Base-by-base conservation (phyloP, 1,139 yeast species). In the Casaregolazyma suthepensis region DNA sequence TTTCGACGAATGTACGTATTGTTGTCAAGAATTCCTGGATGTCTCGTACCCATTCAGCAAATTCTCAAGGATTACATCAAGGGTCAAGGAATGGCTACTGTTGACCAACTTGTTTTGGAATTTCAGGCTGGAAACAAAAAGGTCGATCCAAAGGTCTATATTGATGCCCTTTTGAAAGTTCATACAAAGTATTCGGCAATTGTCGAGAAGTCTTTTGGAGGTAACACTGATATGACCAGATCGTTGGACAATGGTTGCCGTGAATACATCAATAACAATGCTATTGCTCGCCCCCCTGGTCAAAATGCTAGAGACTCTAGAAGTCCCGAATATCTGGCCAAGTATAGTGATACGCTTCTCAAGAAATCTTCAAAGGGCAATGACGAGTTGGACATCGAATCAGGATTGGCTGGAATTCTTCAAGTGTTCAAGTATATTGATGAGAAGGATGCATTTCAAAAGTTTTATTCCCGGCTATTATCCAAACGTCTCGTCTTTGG, bases 361-460 rank as follows among this genome's bases (percentile, higher is more conserved):
- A 88, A 84, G 67, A 87, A 84, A 64, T 81, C 85, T 43, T 79
- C 84, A 44, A 85, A 86, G 66, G 88, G 84, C 60, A 75, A 82
- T 0, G 93, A 85, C 58, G 76, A 80, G 17, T 71, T 76, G 35
- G 93, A 86, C 63, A 82, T 91, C 83, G 87, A 85, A 56, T 69
- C 71, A 45, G 65, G 68, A 22, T 76, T 85, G 22, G 91, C 86
- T 61, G 93, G 91, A 63, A 80, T 93, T 64, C 88, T 93, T 89
- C 81, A 83, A 31, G 78, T 93, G 26, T 89, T 94, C 75, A 87
- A 85, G 65, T 93, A 88, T 67, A 79, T 94, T 54, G 91, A 88
- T 53, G 98, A 93, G 69, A 91, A 91, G 69, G 99, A 94, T 74
- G 87, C 94, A 44, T 94, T 94, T 71, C 99, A 93, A 72, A 87